Evolutionary conservation across 805 yeast species (phyloP).

Genomic region (Kurtzmaniella cleridarum): DNA sequence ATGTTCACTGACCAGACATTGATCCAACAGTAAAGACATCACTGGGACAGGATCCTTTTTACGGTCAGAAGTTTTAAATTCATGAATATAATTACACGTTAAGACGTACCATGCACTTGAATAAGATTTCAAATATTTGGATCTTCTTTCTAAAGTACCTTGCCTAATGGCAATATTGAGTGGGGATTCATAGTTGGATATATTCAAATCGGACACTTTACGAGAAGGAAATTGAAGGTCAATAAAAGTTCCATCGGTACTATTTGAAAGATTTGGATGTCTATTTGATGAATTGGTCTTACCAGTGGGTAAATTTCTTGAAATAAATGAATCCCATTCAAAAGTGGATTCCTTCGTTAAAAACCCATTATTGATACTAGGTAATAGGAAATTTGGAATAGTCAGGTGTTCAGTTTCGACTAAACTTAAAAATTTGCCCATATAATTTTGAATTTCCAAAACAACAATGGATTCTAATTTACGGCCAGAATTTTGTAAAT

Average conservation of each 20-base stretch:
- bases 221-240: conserved; percentile 36
- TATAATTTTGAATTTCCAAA: conserved; percentile 77
- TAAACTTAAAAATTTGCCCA: conserved; percentile 65
- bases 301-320: conserved; percentile 49
- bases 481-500: conserved; percentile 81
- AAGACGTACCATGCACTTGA: conserved; percentile 86
- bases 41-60: conserved; percentile 77
- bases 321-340: conserved; percentile 86
- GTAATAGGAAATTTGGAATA: conserved; percentile 59
- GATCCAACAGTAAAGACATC: conserved; percentile 74
- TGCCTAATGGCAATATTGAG: conserved; percentile 59
- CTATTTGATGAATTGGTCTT: conserved; percentile 15
- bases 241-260: conserved; percentile 32
- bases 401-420: conserved; percentile 70
- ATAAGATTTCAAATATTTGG: conserved; percentile 88
- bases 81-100: conserved; percentile 85
- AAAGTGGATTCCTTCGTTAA: conserved; percentile 70
- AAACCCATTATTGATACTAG: conserved; percentile 51
- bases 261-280: conserved; percentile 20
- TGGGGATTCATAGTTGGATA: conserved; percentile 65
- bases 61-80: conserved; percentile 78
- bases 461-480: conserved; percentile 84
- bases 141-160: conserved; percentile 82
- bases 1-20: conserved; percentile 79
- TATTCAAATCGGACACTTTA: conserved; percentile 46